Evolutionary conservation across 192 early-diverging fungal species (phyloP).

Genomic region (Coemansia reversa): DNA sequence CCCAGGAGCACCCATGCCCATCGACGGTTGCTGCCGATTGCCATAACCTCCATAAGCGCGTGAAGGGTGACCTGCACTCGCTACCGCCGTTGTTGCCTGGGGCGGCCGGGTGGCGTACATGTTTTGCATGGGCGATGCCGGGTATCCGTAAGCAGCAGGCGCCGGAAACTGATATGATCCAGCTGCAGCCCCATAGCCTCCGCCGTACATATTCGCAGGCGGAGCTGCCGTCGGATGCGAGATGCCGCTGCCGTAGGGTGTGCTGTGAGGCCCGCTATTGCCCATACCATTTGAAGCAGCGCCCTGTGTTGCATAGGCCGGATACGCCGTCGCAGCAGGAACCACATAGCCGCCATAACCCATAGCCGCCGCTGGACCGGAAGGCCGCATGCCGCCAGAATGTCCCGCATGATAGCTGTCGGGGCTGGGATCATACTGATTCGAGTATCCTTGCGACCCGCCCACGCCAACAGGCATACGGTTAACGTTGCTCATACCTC

Average conservation of each 20-base stretch:
- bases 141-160: constrained; percentile 34
- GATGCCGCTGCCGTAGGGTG: constrained; percentile 23
- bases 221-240: constrained; percentile 9
- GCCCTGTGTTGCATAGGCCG: constrained; percentile 28
- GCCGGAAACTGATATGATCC: constrained; percentile 36
- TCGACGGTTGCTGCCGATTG: constrained; percentile 17
- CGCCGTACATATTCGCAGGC: constrained; percentile 17
- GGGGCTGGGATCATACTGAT: constrained; percentile 14
- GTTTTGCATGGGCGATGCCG: constrained; percentile 20
- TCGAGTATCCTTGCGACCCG: neutral
- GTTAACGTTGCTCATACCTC: constrained; percentile 27
- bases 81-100: constrained; percentile 8
- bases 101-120: constrained; percentile 25
- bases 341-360: constrained; percentile 35
- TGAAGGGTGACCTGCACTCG: constrained; percentile 4
- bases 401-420: constrained; percentile 25
- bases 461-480: constrained; percentile 31
- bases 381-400: constrained; percentile 7
- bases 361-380: constrained; percentile 10
- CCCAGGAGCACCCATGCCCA: constrained; percentile 13
- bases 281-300: constrained; percentile 14
- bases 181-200: constrained; percentile 19
- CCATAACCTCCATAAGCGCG: constrained; percentile 21
- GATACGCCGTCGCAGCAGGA: constrained; percentile 28
- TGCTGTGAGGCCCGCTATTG: constrained; percentile 8